Base-by-base conservation (phyloP, 345 rosid species). In the Lepidium africanum region DNA sequence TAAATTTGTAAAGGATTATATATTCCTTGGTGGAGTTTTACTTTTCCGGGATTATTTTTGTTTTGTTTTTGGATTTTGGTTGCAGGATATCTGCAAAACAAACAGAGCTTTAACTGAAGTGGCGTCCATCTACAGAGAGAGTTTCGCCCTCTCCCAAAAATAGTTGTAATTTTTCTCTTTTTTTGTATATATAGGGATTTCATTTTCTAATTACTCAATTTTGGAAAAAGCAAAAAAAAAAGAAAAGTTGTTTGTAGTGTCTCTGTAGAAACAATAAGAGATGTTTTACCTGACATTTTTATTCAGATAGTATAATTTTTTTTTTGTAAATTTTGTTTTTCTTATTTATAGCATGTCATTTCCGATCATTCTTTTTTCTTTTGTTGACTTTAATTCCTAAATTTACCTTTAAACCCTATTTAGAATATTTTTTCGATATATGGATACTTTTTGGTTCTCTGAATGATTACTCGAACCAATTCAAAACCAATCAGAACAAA, bases 181-280 rank as follows among this genome's bases (percentile, higher is more conserved):
- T 21, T 42, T 41, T 73, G 70, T 65, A 59, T 13, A 73, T 65
- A 72, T 47, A 47, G 65, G 42, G 25, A 65, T 49, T 73, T 58
- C 46, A 5, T 58, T 65, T 73, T 65, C 66, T 73, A 49, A 41
- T 65, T 47, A 21, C 66, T 47, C 45, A 19, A 4, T 16, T 59
- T 30, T 40, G 63, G 33, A 46, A 43, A 16, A 45, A 25, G 53
- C 35, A 43, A 45, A 52, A 16, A 38, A 42, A 30, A 38, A 38
- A 27, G 21, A 5, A 8, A 21, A 3, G 41, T 36, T 5, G 19
- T 46, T 57, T 73, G 67, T 77, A 63, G 69, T 54, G 67, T 72
- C 70, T 57, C 58, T 72, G 80, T 82, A 82, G 75, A 79, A 80
- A 79, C 80, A 76, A 76, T 76, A 79, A 77, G 80, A 74, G 65